Conservation (phyloP, 495 filamentous ascomycete species). For the Staphylotrichum tortipilum region DNA sequence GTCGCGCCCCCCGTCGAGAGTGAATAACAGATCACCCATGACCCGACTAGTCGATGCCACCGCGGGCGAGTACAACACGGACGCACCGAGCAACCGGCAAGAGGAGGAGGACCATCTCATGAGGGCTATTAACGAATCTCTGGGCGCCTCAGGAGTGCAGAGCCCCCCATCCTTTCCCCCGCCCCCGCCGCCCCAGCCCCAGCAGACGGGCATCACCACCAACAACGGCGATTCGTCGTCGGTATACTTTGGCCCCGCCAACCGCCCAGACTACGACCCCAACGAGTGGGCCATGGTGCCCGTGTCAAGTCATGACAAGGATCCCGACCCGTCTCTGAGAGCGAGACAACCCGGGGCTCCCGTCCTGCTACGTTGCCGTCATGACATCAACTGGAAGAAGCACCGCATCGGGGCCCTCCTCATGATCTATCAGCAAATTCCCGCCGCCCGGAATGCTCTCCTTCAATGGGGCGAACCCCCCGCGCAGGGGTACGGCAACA, state of each 20-base stretch:
- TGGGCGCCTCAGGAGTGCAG: constrained; percentile 9
- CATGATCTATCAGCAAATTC: constrained; percentile 77
- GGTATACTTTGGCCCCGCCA: constrained; percentile 61
- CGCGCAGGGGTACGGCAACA: constrained; percentile 53
- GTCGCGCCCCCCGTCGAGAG: constrained; percentile 61
- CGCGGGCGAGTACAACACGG: constrained; percentile 17
- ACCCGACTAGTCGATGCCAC: constrained; percentile 33
- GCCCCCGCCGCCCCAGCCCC: constrained; percentile 26
- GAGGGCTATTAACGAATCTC: constrained; percentile 25
- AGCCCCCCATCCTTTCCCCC: constrained; percentile 29
- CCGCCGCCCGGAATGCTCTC: constrained; percentile 67
- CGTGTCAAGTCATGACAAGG: constrained; percentile 7
- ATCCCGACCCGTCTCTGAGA: constrained; percentile 40
- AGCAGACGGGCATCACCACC: constrained; percentile 37
- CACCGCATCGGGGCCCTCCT: constrained; percentile 60
- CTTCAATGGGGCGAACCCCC: constrained; percentile 44
- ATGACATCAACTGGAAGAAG: constrained; percentile 12
- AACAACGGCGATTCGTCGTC: constrained; percentile 21
- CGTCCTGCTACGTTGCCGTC: constrained; percentile 60
- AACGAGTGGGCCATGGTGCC: constrained; percentile 69
- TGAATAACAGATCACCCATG: constrained; percentile 44
- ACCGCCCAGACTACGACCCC: constrained; percentile 61
- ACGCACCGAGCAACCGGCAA: constrained; percentile 11
- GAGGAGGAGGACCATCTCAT: constrained; percentile 34
- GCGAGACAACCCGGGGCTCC: constrained; percentile 51